These are phyloP conservation scores for Podospora pseudopauciseta DNA, from an alignment of 495 filamentous ascomycete genomes.

Conservation along the genomic window DNA sequence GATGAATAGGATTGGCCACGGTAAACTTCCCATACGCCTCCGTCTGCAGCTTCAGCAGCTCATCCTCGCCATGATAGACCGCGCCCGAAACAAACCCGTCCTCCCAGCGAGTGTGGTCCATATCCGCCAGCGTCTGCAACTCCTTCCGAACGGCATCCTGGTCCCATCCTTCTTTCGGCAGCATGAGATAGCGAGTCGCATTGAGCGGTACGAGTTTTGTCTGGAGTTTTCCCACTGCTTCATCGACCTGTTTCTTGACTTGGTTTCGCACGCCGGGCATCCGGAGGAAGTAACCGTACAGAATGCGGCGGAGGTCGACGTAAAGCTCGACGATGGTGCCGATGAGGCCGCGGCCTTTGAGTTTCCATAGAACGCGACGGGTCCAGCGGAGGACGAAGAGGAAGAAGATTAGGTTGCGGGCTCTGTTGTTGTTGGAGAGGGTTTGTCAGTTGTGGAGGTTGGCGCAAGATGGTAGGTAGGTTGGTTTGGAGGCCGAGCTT, in stretches of 20 bases:
- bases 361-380: conserved; percentile 72
- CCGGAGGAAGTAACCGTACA: conserved; percentile 82
- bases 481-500: not conserved
- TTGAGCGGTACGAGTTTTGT: conserved; percentile 73
- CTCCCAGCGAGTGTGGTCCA: conserved; percentile 97
- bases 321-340: conserved; percentile 74
- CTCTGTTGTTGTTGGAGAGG: conserved; percentile 38
- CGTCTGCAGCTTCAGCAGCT: conserved; percentile 77
- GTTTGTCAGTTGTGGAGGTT: conserved; percentile 13
- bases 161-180: conserved; percentile 85
- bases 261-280: conserved; percentile 77
- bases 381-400: conserved; percentile 85
- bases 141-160: conserved; percentile 75
- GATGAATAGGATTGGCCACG: conserved; percentile 97
- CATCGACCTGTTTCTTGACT: conserved; percentile 76
- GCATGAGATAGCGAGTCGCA: conserved; percentile 65
- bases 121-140: conserved; percentile 68
- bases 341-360: conserved; percentile 83
- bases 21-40: conserved; percentile 92
- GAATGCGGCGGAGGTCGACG: conserved; percentile 60
- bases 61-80: conserved; percentile 91
- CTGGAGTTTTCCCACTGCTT: conserved; percentile 72
- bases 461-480: not conserved
- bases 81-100: conserved; percentile 92
- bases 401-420: conserved; percentile 86